Conservation (phyloP, 73 alveolate species). For the Paramecium biaurelia region DNA sequence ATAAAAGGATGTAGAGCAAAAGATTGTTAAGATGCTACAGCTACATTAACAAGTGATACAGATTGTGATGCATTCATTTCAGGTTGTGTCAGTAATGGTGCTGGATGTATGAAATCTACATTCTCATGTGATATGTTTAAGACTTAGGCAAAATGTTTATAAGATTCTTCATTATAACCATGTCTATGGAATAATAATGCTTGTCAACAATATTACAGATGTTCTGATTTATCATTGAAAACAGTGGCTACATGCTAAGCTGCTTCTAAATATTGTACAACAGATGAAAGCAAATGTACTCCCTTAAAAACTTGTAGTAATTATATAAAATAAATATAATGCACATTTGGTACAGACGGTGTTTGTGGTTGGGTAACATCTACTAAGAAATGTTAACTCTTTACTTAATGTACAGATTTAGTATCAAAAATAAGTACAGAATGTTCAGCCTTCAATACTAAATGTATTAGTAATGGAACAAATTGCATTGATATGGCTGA, state of each 20-base stretch:
- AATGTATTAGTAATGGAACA: slow-evolving; percentile 6
- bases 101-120: background rate
- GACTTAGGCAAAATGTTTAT: background rate
- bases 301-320: background rate
- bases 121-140: background rate
- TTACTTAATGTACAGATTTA: background rate
- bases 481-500: background rate
- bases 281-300: slow-evolving; percentile 3
- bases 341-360: slow-evolving; percentile 19
- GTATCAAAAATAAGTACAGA: background rate
- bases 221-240: background rate
- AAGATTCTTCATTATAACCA: background rate
- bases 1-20: slow-evolving; percentile 4
- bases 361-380: slow-evolving; percentile 48
- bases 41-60: background rate
- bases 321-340: background rate
- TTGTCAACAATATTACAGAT: background rate
- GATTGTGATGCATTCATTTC: slow-evolving; percentile 30
- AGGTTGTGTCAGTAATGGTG: slow-evolving; percentile 29
- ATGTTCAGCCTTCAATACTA: background rate
- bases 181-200: background rate
- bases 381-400: slow-evolving; percentile 31
- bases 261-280: slow-evolving; percentile 3
- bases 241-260: background rate
- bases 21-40: background rate